Conservation (phyloP, 208 protist species). For the Leishmania martiniquensis region DNA sequence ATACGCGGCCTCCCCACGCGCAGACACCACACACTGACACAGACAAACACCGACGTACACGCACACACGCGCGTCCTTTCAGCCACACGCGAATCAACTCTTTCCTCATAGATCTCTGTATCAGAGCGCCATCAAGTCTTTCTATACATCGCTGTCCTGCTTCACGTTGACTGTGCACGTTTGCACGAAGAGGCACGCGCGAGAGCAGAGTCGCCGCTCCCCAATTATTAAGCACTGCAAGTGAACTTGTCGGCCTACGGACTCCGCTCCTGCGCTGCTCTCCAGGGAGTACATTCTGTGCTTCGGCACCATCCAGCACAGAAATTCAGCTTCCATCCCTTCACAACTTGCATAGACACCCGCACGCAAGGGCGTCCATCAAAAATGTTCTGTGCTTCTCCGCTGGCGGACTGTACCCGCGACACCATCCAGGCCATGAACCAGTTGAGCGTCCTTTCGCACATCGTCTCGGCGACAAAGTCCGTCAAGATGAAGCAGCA, state of each 20-base stretch:
- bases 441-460: constrained; percentile 20
- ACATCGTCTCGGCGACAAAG: constrained; percentile 14
- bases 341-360: not conserved
- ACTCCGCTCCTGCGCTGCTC: not conserved
- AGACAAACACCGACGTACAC: not conserved
- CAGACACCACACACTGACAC: not conserved
- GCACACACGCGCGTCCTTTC: not conserved
- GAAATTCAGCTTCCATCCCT: too few species aligned
- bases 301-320: not conserved
- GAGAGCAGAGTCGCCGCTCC: not conserved
- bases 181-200: not conserved
- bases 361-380: not conserved
- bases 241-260: not conserved
- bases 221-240: not conserved
- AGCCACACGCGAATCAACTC: not conserved
- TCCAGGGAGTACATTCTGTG: not conserved
- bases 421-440: constrained; percentile 68
- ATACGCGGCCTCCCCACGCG: not conserved
- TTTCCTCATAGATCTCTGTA: not conserved
- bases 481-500: constrained; percentile 36
- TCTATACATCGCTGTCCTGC: not conserved
- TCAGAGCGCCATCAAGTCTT: not conserved
- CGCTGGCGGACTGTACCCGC: constrained; percentile 69
- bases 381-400: constrained; percentile 21
- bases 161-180: not conserved